Percentiles rank a stretch among this genome's conserved stretches.
phyloP scores from a whole-genome alignment of 805 yeast genomes.

The Zygosaccharomyces pseudorouxii region DNA sequence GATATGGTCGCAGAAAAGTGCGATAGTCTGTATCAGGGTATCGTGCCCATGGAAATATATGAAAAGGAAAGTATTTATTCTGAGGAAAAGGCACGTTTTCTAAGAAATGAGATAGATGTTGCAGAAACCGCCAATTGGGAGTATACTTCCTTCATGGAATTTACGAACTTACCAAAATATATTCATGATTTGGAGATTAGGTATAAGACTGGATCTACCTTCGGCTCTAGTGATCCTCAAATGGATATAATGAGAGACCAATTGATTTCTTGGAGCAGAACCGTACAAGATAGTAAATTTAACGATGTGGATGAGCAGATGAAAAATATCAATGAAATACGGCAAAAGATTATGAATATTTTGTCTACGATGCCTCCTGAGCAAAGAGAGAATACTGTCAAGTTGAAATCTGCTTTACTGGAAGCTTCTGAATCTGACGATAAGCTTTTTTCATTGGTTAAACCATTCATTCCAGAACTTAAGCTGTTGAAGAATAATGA shows the following conservation, averaged over 20 bases:
- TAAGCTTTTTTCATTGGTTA: constrained; percentile 46
- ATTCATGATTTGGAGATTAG: constrained; percentile 47
- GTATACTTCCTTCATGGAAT: constrained; percentile 72
- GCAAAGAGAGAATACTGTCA: constrained; percentile 53
- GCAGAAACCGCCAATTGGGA: constrained; percentile 78
- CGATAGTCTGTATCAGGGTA: constrained; percentile 63
- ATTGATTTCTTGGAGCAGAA: constrained; percentile 27
- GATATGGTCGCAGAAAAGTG: constrained; percentile 35
- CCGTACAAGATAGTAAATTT: constrained; percentile 26
- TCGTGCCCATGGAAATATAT: constrained; percentile 82
- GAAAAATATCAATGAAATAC: constrained; percentile 34
- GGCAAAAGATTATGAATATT: constrained; percentile 36
- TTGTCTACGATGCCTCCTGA: constrained; percentile 35
- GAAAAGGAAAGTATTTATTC: constrained; percentile 84
- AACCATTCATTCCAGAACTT: constrained; percentile 41
- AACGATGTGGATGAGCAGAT: constrained; percentile 33
- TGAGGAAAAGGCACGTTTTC: constrained; percentile 76
- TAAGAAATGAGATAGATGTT: constrained; percentile 69
- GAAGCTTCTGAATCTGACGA: constrained; percentile 61
- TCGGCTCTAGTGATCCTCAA: constrained; percentile 20
- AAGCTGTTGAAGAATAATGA: constrained; percentile 42
- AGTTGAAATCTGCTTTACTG: constrained; percentile 52
- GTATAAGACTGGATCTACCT: constrained; percentile 31
- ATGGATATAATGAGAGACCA: constrained; percentile 32
- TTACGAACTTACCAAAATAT: constrained; percentile 66